Percentiles rank a stretch among this genome's conserved stretches.
These are phyloP conservation scores for Epichloe hybrida DNA, from an alignment of 2,329 filamentous ascomycete genomes.

Conservation along the genomic window DNA sequence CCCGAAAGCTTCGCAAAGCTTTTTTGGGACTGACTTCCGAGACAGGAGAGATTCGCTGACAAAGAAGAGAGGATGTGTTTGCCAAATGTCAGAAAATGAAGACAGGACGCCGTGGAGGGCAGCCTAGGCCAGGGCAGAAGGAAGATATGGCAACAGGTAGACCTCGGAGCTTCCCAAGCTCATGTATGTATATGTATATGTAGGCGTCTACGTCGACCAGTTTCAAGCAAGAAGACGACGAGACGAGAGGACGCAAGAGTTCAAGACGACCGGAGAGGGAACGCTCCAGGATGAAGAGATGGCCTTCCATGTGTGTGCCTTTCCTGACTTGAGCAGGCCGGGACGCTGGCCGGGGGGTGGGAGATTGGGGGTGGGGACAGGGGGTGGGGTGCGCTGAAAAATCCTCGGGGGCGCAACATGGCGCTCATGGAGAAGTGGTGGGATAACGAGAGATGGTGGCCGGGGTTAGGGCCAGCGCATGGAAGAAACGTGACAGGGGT, in stretches of 20 bases:
- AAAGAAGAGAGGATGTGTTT: background rate
- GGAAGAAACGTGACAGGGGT: slow-evolving; percentile 37
- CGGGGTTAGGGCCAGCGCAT: slow-evolving; percentile 32
- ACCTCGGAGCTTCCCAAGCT: background rate
- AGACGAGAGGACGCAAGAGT: slow-evolving; percentile 1
- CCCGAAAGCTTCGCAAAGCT: background rate
- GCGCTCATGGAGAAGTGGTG: slow-evolving; percentile 9
- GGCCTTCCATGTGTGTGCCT: slow-evolving; percentile 5
- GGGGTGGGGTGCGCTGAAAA: background rate
- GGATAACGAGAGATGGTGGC: slow-evolving; percentile 10
- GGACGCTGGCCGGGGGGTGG: background rate
- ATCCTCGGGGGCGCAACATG: background rate
- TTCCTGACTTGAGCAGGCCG: slow-evolving; percentile 7
- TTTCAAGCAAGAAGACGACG: background rate
- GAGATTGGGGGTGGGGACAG: background rate
- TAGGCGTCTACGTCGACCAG: background rate
- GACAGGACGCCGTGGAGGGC: background rate
- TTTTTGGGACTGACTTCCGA: background rate
- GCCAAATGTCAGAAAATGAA: background rate
- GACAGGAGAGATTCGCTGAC: background rate
- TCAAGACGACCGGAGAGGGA: background rate
- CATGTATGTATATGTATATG: background rate
- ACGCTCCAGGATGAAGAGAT: background rate
- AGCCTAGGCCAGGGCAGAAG: background rate
- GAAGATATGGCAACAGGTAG: background rate